phyloP scores from a whole-genome alignment of 2,329 filamentous ascomycete genomes.

The Calycina herbarum region DNA sequence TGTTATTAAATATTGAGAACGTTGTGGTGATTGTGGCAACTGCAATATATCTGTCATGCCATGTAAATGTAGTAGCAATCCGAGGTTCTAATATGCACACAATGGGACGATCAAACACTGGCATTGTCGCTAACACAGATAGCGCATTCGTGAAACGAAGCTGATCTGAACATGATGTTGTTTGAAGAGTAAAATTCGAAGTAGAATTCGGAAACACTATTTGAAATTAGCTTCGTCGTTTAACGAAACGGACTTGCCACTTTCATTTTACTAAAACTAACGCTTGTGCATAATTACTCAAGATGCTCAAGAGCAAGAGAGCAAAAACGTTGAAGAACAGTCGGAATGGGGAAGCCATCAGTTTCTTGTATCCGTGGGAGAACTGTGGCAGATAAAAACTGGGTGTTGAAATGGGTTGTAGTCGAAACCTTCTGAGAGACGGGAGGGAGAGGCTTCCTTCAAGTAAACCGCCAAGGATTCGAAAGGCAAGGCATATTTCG shows the following conservation, averaged over 20 bases:
- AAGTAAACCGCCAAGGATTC: too few relatives aligned
- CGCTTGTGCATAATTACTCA: background rate
- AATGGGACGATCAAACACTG: too few relatives aligned
- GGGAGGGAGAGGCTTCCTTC: too few relatives aligned
- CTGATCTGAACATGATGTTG: background rate
- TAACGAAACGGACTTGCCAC: background rate
- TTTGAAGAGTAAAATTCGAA: background rate
- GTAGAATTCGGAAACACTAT: background rate
- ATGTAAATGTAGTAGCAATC: background rate
- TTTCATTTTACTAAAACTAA: background rate
- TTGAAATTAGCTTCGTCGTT: background rate
- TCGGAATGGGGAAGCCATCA: too few relatives aligned
- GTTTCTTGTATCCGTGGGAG: too few relatives aligned
- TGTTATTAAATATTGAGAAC: background rate
- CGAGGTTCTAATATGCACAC: background rate
- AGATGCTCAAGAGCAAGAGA: background rate
- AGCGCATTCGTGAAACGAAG: background rate
- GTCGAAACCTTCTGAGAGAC: too few relatives aligned
- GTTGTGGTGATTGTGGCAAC: background rate
- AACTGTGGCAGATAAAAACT: too few relatives aligned
- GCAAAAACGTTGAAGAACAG: too few relatives aligned
- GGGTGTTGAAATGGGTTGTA: too few relatives aligned
- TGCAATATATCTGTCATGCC: background rate
- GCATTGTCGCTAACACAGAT: background rate
- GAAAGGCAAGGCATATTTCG: too few relatives aligned